Percentiles rank a stretch among this genome's conserved stretches.
phyloP scores from a whole-genome alignment of 768 basidiomycete genomes.

The Amanita polypyramis region DNA sequence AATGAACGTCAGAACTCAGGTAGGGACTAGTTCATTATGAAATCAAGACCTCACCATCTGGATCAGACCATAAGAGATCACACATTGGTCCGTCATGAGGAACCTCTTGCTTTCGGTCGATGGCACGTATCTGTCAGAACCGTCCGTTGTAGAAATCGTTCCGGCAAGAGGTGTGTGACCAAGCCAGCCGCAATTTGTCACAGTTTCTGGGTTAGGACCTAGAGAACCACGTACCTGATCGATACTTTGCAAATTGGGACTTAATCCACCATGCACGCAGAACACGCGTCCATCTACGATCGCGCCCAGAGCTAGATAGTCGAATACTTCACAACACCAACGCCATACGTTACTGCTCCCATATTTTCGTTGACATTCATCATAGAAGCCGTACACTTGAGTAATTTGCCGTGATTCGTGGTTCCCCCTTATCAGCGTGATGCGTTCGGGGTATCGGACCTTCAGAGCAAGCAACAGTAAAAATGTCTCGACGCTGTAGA shows the following conservation, averaged over 20 bases:
- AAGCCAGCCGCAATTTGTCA: background rate
- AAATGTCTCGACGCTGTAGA: constrained; percentile 95
- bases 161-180: too few relatives aligned
- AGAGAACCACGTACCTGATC: constrained; percentile 60
- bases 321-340: constrained; percentile 98
- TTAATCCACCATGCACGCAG: constrained; percentile 94
- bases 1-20: constrained; percentile 3
- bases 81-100: constrained; percentile 99
- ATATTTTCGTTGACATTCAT: constrained; percentile 96
- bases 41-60: constrained; percentile 61
- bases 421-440: constrained; percentile 95
- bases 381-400: constrained; percentile 90
- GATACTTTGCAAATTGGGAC: constrained; percentile 75
- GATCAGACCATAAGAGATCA: constrained; percentile 98
- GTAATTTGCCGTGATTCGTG: constrained; percentile 98
- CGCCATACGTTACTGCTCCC: constrained; percentile 92
- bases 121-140: constrained; percentile 67
- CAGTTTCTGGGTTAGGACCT: background rate
- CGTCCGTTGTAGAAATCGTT: background rate
- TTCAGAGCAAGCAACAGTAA: constrained; percentile 91
- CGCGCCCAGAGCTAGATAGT: constrained; percentile 89
- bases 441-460: constrained; percentile 93
- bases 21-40: background rate
- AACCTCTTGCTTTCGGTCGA: constrained; percentile 95
- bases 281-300: constrained; percentile 97